Conservation (phyloP, 108 stramenopile genomes). For the Cyclotella cryptica region DNA sequence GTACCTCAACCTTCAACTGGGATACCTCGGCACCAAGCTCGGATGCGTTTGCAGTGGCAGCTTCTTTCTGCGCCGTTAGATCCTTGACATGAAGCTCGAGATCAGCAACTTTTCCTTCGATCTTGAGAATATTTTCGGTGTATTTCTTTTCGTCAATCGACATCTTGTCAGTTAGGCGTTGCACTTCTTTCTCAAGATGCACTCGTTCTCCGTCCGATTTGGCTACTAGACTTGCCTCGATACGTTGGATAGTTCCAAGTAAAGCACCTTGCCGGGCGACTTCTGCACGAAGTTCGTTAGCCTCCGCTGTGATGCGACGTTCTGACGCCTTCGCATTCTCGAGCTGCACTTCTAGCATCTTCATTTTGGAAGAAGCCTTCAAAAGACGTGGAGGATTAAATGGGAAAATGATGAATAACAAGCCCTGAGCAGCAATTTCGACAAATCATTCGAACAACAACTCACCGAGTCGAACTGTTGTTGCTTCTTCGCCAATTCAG, state of each 20-base stretch:
- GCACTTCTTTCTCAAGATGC: slow-evolving; percentile 57
- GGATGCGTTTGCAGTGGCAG: slow-evolving; percentile 30
- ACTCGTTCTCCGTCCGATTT: slow-evolving; percentile 67
- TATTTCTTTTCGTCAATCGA: slow-evolving; percentile 52
- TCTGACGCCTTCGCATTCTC: slow-evolving; percentile 74
- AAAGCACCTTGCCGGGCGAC: slow-evolving; percentile 74
- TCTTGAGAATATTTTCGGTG: slow-evolving; percentile 46
- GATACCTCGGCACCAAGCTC: slow-evolving; percentile 55
- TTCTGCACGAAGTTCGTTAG: slow-evolving; percentile 69
- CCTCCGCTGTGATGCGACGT: slow-evolving; percentile 61
- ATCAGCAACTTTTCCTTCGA: slow-evolving; percentile 60
- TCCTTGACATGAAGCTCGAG: slow-evolving; percentile 52
- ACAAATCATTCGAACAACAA: not conserved
- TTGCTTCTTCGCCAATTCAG: slow-evolving; percentile 57
- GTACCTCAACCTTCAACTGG: slow-evolving; percentile 53
- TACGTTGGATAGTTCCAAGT: slow-evolving; percentile 75
- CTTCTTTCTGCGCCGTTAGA: slow-evolving; percentile 58
- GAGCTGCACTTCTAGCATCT: slow-evolving; percentile 66
- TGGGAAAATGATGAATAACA: not conserved
- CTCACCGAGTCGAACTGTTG: slow-evolving; percentile 56
- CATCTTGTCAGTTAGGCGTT: slow-evolving; percentile 43
- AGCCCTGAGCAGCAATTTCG: not conserved
- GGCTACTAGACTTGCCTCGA: slow-evolving; percentile 77
- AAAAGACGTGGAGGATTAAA: no score
- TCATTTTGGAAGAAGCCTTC: slow-evolving; percentile 58